A percentile compares a stretch with the other conserved stretches of the same genome.
Conservation (phyloP, 1,139 yeast species). For the Tardiomyces depauwii region DNA sequence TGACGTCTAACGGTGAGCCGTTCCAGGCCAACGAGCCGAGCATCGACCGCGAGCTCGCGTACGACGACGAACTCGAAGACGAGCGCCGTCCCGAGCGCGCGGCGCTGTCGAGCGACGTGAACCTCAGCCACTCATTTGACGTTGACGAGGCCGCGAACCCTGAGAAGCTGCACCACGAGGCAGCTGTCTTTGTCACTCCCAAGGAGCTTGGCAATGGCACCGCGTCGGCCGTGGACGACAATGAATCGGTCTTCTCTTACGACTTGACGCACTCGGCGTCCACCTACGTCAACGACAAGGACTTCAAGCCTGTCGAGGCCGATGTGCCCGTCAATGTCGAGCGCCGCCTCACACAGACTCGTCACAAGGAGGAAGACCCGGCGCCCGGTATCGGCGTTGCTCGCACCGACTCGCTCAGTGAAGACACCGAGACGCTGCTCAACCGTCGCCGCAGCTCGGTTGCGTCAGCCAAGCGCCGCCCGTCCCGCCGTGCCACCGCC, state of each 20-base stretch:
- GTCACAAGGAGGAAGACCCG: constrained; percentile 24
- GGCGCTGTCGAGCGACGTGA: neutral
- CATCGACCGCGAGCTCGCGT: constrained; percentile 2
- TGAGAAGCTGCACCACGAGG: constrained; percentile 2
- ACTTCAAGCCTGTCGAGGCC: constrained; percentile 24
- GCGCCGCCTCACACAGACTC: constrained; percentile 26
- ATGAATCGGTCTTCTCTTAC: constrained; percentile 25
- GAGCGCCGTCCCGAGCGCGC: neutral
- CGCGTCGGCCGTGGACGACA: constrained; percentile 14
- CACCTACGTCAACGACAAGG: constrained; percentile 22
- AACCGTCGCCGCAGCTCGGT: constrained; percentile 23
- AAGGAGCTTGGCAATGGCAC: neutral
- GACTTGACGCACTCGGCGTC: constrained; percentile 23
- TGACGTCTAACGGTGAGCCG: constrained; percentile 22
- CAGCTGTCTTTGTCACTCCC: constrained; percentile 2
- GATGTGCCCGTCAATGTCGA: constrained; percentile 24
- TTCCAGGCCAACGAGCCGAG: constrained; percentile 8
- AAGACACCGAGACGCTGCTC: constrained; percentile 14
- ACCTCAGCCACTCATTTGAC: neutral
- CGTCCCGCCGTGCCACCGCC: constrained; percentile 23
- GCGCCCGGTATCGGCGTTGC: constrained; percentile 24
- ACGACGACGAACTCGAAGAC: neutral
- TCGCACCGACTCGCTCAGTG: constrained; percentile 22
- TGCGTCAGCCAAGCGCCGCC: constrained; percentile 2
- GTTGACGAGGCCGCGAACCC: neutral